Conservation (phyloP, 164 flowering plant genomes). For the Magnolia changhungtana region DNA sequence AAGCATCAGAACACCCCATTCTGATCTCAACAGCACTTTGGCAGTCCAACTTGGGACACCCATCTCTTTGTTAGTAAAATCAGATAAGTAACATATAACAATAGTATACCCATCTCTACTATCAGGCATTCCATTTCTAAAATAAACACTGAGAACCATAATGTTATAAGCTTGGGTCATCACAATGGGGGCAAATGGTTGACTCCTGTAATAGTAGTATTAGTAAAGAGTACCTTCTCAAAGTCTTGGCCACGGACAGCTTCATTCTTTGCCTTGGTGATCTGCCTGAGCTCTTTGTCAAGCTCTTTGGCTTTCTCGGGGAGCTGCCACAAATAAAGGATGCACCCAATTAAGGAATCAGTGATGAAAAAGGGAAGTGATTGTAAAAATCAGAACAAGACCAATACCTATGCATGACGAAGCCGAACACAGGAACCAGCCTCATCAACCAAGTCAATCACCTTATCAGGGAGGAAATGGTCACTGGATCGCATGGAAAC, state of each 20-base stretch:
- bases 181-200: not conserved
- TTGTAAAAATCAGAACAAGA: not conserved
- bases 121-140: not conserved
- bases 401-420: slow-evolving; percentile 82
- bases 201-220: not conserved
- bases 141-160: not conserved
- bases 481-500: slow-evolving; percentile 47
- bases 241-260: slow-evolving; percentile 92
- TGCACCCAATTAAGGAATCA: not conserved
- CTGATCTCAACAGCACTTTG: too few relatives aligned
- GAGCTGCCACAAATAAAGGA: slow-evolving; percentile 40
- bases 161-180: not conserved
- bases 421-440: slow-evolving; percentile 99
- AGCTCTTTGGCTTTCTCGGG: slow-evolving; percentile 97
- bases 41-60: too few relatives aligned
- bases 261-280: slow-evolving; percentile 87
- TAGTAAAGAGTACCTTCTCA: slow-evolving; percentile 60
- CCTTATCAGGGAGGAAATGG: slow-evolving; percentile 96
- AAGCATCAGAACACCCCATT: not conserved
- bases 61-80: too few relatives aligned
- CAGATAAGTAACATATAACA: too few relatives aligned
- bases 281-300: slow-evolving; percentile 89
- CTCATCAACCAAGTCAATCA: slow-evolving; percentile 96
- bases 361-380: not conserved
- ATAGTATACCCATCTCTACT: not conserved